Percentiles rank a stretch among this genome's conserved stretches.
Evolutionary conservation across 768 basidiomycete genomes (phyloP).

Genomic region (Lenzites betulinus): DNA sequence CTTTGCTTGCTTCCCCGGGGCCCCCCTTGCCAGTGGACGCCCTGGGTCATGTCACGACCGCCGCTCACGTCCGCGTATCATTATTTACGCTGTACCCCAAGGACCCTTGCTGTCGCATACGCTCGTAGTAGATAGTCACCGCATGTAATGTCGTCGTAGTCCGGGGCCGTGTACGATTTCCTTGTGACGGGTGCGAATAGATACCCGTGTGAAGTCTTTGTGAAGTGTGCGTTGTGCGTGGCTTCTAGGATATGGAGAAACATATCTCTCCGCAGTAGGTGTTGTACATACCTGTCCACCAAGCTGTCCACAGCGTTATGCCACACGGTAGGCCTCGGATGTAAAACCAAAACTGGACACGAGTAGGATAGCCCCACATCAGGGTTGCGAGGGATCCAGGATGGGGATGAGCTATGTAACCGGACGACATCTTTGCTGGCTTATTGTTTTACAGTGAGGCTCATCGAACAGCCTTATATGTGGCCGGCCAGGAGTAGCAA

Average conservation of each 20-base stretch:
- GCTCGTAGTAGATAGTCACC: constrained; percentile 13
- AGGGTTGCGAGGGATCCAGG: no score
- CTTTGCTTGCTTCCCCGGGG: background rate
- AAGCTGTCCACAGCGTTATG: no score
- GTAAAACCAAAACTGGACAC: no score
- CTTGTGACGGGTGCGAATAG: background rate
- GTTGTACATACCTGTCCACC: no score
- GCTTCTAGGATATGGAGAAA: background rate
- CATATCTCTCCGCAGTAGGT: no score
- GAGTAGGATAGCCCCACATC: no score
- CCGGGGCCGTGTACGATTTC: constrained; percentile 18
- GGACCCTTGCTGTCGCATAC: background rate
- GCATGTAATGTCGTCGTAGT: constrained; percentile 16
- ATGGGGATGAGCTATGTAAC: no score
- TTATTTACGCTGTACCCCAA: constrained; percentile 4
- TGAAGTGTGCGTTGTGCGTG: background rate
- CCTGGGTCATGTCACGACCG: background rate
- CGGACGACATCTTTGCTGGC: no score
- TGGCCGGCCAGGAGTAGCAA: no score
- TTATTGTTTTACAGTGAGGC: no score
- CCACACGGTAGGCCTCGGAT: no score
- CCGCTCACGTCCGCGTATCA: constrained; percentile 2
- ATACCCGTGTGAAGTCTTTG: background rate
- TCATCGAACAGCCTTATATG: no score
- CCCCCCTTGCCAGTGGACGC: background rate